phyloP scores from a whole-genome alignment of 345 rosid genomes.

The Garcia nutans region DNA sequence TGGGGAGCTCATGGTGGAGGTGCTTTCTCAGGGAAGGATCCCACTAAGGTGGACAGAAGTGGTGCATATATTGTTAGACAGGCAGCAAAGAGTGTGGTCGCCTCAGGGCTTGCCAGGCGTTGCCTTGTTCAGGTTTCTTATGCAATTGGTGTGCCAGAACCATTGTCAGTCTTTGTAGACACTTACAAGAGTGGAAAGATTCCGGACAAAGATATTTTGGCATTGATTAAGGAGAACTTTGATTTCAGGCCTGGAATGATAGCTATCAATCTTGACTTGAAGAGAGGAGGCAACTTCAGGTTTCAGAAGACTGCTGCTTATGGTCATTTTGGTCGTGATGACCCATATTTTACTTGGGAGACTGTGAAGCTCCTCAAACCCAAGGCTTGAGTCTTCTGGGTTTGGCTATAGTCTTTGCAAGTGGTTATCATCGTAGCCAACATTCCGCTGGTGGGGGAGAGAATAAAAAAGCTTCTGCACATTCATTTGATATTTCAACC shows the following conservation, averaged over 20 bases:
- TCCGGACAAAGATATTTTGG: constrained; percentile 38
- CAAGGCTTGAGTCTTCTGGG: constrained; percentile 39
- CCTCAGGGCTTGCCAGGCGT: constrained; percentile 72
- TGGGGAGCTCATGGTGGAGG: constrained; percentile 69
- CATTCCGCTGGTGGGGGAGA: constrained; percentile 12
- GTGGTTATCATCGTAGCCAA: constrained; percentile 25
- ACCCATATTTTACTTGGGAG: constrained; percentile 77
- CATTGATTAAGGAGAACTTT: constrained; percentile 52
- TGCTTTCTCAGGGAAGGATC: constrained; percentile 64
- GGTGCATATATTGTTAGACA: constrained; percentile 81
- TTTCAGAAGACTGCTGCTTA: constrained; percentile 76
- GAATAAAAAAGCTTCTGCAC: constrained; percentile 35
- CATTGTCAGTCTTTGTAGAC: constrained; percentile 62
- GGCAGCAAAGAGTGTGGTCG: constrained; percentile 77
- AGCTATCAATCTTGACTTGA: constrained; percentile 68
- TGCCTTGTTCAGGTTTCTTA: constrained; percentile 76
- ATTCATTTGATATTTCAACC: constrained; percentile 8
- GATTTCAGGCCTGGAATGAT: constrained; percentile 86
- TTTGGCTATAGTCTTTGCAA: background rate
- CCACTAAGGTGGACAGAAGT: constrained; percentile 76
- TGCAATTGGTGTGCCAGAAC: constrained; percentile 70
- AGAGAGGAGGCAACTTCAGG: constrained; percentile 69
- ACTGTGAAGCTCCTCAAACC: constrained; percentile 66
- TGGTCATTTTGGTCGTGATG: constrained; percentile 73
- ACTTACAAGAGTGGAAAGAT: constrained; percentile 38